These are phyloP conservation scores for Delonix regia DNA, from an alignment of 306 rosid species.

Conservation along the genomic window DNA sequence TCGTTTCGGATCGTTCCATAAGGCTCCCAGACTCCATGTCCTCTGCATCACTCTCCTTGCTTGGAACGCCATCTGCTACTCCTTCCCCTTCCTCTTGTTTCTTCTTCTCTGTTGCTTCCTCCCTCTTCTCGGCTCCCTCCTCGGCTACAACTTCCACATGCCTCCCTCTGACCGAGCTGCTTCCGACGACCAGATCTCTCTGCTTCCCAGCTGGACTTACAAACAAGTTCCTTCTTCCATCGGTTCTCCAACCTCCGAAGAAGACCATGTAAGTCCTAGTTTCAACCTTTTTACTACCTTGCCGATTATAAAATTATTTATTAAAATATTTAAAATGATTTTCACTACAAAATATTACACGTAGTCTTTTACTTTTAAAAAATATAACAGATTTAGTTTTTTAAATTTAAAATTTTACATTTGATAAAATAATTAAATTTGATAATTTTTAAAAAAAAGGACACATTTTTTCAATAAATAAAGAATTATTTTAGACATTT, in stretches of 20 bases:
- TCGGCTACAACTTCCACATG: conserved; percentile 84
- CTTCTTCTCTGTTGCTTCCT: conserved; percentile 82
- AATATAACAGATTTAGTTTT: no score
- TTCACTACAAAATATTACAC: no score
- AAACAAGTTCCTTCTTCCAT: conserved; percentile 33
- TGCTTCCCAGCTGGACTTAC: conserved; percentile 68
- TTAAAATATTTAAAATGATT: no score
- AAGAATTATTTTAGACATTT: no score
- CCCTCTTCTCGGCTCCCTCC: conserved; percentile 67
- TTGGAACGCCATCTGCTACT: conserved; percentile 93
- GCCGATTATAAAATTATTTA: no score
- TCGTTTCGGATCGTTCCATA: conserved; percentile 67
- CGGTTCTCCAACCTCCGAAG: conserved; percentile 44
- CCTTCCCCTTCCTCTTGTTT: conserved; percentile 86
- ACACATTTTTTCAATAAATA: no score
- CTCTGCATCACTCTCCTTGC: conserved; percentile 70
- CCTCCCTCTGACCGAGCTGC: conserved; percentile 74
- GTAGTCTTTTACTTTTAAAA: no score
- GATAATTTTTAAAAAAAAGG: no score
- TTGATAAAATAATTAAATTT: no score
- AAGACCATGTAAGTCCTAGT: conserved; percentile 71
- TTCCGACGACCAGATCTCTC: conserved; percentile 81
- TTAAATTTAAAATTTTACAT: no score
- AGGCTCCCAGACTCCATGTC: conserved; percentile 76
- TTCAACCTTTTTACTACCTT: background rate